Conservation (phyloP, 1,284 basidiomycete genomes). For the Spongispora temasekensis region DNA sequence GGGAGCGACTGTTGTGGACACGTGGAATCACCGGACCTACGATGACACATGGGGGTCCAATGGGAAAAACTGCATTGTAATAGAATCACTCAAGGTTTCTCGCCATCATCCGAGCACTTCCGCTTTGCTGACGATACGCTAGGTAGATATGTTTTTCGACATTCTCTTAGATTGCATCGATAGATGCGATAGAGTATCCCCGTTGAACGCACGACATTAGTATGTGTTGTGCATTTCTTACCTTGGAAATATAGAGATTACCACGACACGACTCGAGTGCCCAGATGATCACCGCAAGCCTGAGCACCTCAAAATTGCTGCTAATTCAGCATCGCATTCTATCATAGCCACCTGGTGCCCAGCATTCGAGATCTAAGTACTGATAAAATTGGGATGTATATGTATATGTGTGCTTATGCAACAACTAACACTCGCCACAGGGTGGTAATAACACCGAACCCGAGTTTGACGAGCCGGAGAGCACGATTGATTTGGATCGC, state of each 20-base stretch:
- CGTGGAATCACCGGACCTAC: constrained; percentile 59
- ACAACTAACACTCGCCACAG: constrained; percentile 40
- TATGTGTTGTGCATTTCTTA: constrained; percentile 1
- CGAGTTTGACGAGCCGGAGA: constrained; percentile 92
- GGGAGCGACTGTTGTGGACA: constrained; percentile 77
- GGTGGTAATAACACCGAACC: constrained; percentile 87
- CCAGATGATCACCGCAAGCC: no score
- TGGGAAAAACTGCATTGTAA: constrained; percentile 74
- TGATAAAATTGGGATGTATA: no score
- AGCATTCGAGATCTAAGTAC: no score
- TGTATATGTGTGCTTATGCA: constrained; percentile 2
- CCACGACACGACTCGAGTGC: not conserved
- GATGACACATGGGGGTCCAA: constrained; percentile 65
- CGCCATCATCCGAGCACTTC: not conserved
- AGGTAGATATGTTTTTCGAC: constrained; percentile 68
- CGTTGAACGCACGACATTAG: constrained; percentile 53
- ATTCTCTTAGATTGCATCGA: constrained; percentile 62
- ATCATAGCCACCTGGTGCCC: no score
- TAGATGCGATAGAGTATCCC: constrained; percentile 58
- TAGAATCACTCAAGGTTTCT: constrained; percentile 65
- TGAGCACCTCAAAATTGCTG: no score
- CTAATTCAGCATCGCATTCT: no score
- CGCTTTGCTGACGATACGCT: not conserved
- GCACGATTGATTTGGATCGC: constrained; percentile 91
- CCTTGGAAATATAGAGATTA: not conserved